Conservation (phyloP, 768 basidiomycete species). For the Sporobolomyces roseus region DNA sequence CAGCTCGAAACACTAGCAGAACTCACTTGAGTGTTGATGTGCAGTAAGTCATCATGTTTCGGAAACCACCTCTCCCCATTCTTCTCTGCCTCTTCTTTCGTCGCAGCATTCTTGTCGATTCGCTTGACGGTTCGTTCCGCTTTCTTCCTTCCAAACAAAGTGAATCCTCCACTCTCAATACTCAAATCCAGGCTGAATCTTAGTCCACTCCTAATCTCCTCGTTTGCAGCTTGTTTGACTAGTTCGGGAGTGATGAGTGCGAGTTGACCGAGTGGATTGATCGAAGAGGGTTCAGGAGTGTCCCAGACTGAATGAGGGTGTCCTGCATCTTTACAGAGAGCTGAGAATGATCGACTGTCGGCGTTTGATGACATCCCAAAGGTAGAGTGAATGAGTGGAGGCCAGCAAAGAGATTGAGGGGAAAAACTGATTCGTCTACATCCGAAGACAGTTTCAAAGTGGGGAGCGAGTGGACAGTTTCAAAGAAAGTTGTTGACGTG, state of each 20-base stretch:
- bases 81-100: constrained; percentile 6
- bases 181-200: constrained; percentile 22
- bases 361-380: not conserved
- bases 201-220: constrained; percentile 32
- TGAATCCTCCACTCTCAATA: not conserved
- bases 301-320: constrained; percentile 9
- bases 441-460: no score
- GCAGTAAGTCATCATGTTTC: constrained; percentile 11
- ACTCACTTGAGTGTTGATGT: constrained; percentile 22
- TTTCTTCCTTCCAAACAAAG: constrained; percentile 9
- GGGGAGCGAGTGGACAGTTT: no score
- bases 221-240: constrained; percentile 21
- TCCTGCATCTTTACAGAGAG: not conserved
- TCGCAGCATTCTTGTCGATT: not conserved
- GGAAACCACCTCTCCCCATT: constrained; percentile 2
- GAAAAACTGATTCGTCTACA: no score
- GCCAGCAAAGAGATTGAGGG: no score
- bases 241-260: constrained; percentile 31
- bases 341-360: not conserved
- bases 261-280: constrained; percentile 13
- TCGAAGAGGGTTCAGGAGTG: not conserved
- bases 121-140: not conserved
- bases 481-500: no score
- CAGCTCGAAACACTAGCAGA: not conserved
- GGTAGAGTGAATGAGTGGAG: no score